Evolutionary conservation across 345 rosid species (phyloP).

Genomic region (Cardiospermum halicacabum): DNA sequence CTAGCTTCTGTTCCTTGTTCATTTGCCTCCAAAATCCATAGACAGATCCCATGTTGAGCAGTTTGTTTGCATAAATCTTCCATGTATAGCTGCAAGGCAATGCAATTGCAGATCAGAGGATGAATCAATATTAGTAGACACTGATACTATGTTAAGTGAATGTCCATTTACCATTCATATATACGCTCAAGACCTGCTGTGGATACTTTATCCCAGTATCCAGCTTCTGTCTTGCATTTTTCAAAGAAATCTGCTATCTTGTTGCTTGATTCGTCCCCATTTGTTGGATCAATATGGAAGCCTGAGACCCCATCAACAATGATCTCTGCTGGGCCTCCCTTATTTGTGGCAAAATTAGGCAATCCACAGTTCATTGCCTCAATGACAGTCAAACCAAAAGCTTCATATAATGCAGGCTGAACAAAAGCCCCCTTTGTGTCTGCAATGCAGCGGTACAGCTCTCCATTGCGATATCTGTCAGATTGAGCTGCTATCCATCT

Average conservation of each 20-base stretch:
- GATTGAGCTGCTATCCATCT: slow-evolving; percentile 98
- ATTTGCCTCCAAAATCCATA: slow-evolving; percentile 81
- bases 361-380: slow-evolving; percentile 98
- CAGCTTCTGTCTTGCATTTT: slow-evolving; percentile 48
- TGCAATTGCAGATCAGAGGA: background rate
- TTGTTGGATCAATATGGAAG: slow-evolving; percentile 79
- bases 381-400: slow-evolving; percentile 89
- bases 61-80: slow-evolving; percentile 68
- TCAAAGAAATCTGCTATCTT: slow-evolving; percentile 79
- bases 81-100: slow-evolving; percentile 72
- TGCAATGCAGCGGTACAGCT: slow-evolving; percentile 85
- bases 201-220: slow-evolving; percentile 60
- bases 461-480: slow-evolving; percentile 79
- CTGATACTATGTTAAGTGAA: background rate
- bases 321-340: slow-evolving; percentile 96
- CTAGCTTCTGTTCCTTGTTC: slow-evolving; percentile 67
- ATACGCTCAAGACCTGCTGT: slow-evolving; percentile 64
- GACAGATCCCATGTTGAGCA: slow-evolving; percentile 75
- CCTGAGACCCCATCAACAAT: slow-evolving; percentile 87
- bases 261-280: slow-evolving; percentile 67
- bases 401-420: slow-evolving; percentile 96
- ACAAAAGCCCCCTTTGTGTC: slow-evolving; percentile 89
- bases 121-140: background rate
- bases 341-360: slow-evolving; percentile 86
- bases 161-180: slow-evolving; percentile 55